Conservation (phyloP, 805 yeast genomes). For the Helenozyma rhizophorensis region DNA sequence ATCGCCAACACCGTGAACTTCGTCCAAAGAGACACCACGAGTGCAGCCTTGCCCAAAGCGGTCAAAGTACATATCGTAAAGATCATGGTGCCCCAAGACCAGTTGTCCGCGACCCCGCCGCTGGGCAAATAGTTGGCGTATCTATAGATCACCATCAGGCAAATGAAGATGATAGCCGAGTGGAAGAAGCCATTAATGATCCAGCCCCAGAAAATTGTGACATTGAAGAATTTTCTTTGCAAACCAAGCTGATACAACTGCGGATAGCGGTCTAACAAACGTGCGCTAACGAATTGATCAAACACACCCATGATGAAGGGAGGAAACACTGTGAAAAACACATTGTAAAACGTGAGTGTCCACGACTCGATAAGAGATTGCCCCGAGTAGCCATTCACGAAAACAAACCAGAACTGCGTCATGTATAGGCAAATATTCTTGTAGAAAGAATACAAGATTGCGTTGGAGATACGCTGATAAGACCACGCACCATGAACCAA, state of each 20-base stretch:
- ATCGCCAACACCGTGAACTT: slow-evolving; percentile 87
- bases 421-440: slow-evolving; percentile 92
- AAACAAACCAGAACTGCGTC: slow-evolving; percentile 98
- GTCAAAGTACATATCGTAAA: slow-evolving; percentile 85
- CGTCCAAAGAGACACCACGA: slow-evolving; percentile 91
- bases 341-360: slow-evolving; percentile 95
- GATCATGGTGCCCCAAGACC: slow-evolving; percentile 93
- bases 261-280: slow-evolving; percentile 87
- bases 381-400: slow-evolving; percentile 88
- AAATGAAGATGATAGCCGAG: slow-evolving; percentile 76
- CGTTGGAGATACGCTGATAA: slow-evolving; percentile 88
- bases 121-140: slow-evolving; percentile 60
- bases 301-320: slow-evolving; percentile 95
- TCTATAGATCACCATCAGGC: slow-evolving; percentile 63
- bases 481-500: slow-evolving; percentile 98
- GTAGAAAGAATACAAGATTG: slow-evolving; percentile 91
- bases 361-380: slow-evolving; percentile 96
- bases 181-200: slow-evolving; percentile 92
- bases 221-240: slow-evolving; percentile 82
- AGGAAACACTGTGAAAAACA: slow-evolving; percentile 89
- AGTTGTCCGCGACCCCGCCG: slow-evolving; percentile 78
- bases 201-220: slow-evolving; percentile 96
- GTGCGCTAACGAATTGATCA: slow-evolving; percentile 92
- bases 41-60: slow-evolving; percentile 91
- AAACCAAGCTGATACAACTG: slow-evolving; percentile 91